Evolutionary conservation across 306 rosid species (phyloP).

Genomic region (Sicyos baderoa): DNA sequence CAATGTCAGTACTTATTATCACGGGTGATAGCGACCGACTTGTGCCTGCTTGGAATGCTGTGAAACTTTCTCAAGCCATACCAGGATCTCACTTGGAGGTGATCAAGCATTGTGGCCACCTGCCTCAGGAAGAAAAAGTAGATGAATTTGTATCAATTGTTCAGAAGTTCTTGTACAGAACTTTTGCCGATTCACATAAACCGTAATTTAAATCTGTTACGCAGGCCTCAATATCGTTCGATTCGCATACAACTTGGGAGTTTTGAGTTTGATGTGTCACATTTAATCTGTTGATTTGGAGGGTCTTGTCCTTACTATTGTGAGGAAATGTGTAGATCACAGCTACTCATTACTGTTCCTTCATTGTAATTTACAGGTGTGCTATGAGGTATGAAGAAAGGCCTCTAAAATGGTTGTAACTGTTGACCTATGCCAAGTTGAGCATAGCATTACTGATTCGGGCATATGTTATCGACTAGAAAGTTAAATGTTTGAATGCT

Average conservation of each 20-base stretch:
- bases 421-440: no score
- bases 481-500: no score
- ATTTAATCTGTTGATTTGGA: conserved; percentile 4
- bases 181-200: conserved; percentile 33
- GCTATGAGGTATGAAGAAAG: no score
- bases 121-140: conserved; percentile 86
- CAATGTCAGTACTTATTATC: conserved; percentile 57
- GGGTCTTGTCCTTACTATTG: neutral
- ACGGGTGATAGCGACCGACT: conserved; percentile 76
- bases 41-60: conserved; percentile 84
- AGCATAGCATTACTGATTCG: no score
- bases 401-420: no score
- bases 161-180: conserved; percentile 51
- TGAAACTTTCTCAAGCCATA: conserved; percentile 68
- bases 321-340: neutral
- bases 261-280: neutral
- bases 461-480: no score
- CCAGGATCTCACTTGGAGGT: conserved; percentile 66
- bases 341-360: neutral
- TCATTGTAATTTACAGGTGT: neutral
- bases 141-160: conserved; percentile 62
- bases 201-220: conserved; percentile 15
- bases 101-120: conserved; percentile 77
- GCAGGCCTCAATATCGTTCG: neutral
- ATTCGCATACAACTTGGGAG: neutral